phyloP scores from a whole-genome alignment of 1,139 yeast genomes.

The Kluyveromyces marxianus region DNA sequence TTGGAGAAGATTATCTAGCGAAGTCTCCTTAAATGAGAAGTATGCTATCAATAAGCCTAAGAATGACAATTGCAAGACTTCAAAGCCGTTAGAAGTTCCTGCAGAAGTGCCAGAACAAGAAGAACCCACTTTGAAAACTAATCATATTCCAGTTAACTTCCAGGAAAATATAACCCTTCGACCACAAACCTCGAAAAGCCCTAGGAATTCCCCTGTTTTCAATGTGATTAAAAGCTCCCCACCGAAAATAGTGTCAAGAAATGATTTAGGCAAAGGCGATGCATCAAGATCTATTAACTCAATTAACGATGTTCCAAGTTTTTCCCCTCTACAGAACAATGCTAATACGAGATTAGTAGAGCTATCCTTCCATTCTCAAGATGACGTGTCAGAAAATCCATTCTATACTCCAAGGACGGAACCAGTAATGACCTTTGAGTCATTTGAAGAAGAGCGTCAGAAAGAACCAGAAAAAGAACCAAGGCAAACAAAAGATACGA shows the following conservation, averaged over 20 bases:
- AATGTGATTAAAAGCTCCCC: constrained; percentile 13
- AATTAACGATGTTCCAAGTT: not conserved
- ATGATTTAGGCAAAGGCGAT: not conserved
- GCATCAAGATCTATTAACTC: not conserved
- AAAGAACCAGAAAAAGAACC: not conserved
- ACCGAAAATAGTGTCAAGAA: constrained; percentile 3
- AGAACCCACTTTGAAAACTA: not conserved
- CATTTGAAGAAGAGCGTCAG: not conserved
- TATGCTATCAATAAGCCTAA: constrained; percentile 1
- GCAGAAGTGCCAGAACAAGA: constrained; percentile 1
- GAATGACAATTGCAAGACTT: not conserved
- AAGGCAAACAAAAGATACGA: not conserved
- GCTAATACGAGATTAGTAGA: constrained; percentile 7
- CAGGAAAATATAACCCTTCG: not conserved
- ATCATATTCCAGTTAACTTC: not conserved
- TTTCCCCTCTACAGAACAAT: not conserved
- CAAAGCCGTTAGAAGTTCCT: not conserved
- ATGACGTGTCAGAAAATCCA: constrained; percentile 4
- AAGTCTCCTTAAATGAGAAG: constrained; percentile 13
- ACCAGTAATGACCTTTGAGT: not conserved
- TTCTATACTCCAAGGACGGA: not conserved
- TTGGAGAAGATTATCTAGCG: constrained; percentile 26
- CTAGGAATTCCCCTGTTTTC: constrained; percentile 2
- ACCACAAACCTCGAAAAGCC: not conserved
- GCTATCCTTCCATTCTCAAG: constrained; percentile 8